Evolutionary conservation across 257 asterid species (phyloP), one percentile per base, ranked within the genome.

Genomic region (Capsicum pubescens): DNA sequence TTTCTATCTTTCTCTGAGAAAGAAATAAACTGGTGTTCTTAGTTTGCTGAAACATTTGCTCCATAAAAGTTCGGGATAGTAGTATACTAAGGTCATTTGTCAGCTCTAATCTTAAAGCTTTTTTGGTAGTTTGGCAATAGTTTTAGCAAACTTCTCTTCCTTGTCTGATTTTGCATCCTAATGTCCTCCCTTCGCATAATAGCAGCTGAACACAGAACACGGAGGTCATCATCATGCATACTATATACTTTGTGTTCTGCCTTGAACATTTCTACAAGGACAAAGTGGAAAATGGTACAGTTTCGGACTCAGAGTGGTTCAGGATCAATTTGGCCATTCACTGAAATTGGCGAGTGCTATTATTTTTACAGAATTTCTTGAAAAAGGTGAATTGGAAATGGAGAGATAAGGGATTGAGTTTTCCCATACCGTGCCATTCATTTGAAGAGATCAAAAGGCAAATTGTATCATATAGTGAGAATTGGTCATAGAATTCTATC

Each of bases 401-500:
- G 9, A 7, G 13, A 16, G 15, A 42, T 68, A 3, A 42, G 54
- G 42, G 55, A 69, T 17, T 42, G 35, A 69, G 74, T 67, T 35
- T 66, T 35, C 5, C 48, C 48, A 69, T 42, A 16, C 35, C 8
- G 15, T n/a, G 13, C 4, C 55, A 15, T 36, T 39, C 54, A 16
- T 69, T 69, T 69, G 78, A 69, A 69, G 55, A 69, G 52, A 39
- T 17, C 55, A 42, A 15, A 16, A 69, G n/a, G 78, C 3, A 69
- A 69, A 39, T 69, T 69, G 55, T 68, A 14, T 14, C 52, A 36
- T 67, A 14, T 68, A 68, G 6, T 15, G 21, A 69, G 52, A 42
- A 39, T 69, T 69, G 81, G 44, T 52, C 63, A 76, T 76, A 36
- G 77, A 32, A 14, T 52, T 76, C 81, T 52, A 21, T 26, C 26